These are phyloP conservation scores for Citrus cavaleriei DNA, from an alignment of 345 rosid genomes.

Conservation along the genomic window DNA sequence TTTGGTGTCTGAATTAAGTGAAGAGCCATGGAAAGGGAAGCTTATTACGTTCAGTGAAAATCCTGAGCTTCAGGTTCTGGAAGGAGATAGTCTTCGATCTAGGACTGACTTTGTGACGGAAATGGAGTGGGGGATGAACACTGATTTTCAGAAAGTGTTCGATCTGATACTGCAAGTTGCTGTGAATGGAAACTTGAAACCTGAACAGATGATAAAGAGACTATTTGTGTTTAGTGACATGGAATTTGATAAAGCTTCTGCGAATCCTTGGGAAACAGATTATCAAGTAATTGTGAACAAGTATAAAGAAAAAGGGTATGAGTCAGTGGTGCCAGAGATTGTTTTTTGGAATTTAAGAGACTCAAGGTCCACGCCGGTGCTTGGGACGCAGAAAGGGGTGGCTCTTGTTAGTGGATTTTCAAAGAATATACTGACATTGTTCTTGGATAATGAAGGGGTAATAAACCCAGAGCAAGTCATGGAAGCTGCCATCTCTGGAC, in stretches of 20 bases:
- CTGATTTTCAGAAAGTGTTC: constrained; percentile 49
- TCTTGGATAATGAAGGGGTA: too few species aligned
- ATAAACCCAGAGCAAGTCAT: too few species aligned
- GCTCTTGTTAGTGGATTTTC: too few species aligned
- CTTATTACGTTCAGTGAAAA: constrained; percentile 43
- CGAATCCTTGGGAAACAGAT: constrained; percentile 43
- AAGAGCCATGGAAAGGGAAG: constrained; percentile 63
- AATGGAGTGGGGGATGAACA: constrained; percentile 32
- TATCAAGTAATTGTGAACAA: constrained; percentile 39
- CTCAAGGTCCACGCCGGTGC: too few species aligned
- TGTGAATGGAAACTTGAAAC: constrained; percentile 31
- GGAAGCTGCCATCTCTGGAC: too few species aligned
- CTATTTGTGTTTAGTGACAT: constrained; percentile 66
- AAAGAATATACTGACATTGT: too few species aligned
- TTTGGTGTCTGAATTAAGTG: constrained; percentile 44
- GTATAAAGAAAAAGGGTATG: constrained; percentile 40
- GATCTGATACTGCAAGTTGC: constrained; percentile 51
- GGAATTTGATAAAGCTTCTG: constrained; percentile 50
- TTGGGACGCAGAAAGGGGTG: too few species aligned
- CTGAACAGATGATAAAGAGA: constrained; percentile 52
- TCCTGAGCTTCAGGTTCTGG: constrained; percentile 32
- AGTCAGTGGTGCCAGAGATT: constrained; percentile 41
- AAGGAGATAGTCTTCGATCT: constrained; percentile 26
- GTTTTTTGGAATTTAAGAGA: constrained; percentile 61
- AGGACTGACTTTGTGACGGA: constrained; percentile 38